Evolutionary conservation across 768 basidiomycete genomes (phyloP).

Genomic region (Lentinula lateritia): DNA sequence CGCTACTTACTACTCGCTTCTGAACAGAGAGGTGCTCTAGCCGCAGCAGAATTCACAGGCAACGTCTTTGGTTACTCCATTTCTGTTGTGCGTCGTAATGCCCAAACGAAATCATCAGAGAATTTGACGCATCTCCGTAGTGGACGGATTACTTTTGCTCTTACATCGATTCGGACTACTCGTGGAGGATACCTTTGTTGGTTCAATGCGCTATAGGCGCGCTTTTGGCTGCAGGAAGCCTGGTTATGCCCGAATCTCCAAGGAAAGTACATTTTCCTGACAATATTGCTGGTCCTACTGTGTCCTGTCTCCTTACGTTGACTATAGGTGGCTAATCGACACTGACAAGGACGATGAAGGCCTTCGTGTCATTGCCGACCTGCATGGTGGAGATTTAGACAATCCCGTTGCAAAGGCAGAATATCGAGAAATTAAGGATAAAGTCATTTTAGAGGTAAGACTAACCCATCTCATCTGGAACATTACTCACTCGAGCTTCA

Average conservation of each 20-base stretch:
- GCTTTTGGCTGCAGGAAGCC: slow-evolving; percentile 72
- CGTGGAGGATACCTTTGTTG: slow-evolving; percentile 90
- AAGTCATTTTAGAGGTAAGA: slow-evolving; percentile 62
- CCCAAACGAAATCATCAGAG: not conserved
- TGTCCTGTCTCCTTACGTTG: not conserved
- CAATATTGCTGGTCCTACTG: not conserved
- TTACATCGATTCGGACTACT: slow-evolving; percentile 75
- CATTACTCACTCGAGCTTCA: slow-evolving; percentile 20
- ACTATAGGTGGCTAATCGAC: slow-evolving; percentile 80
- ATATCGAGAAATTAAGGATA: slow-evolving; percentile 84
- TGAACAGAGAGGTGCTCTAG: slow-evolving; percentile 76
- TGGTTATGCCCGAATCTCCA: slow-evolving; percentile 88
- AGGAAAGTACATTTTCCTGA: slow-evolving; percentile 36
- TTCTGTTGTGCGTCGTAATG: slow-evolving; percentile 63
- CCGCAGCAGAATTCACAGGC: slow-evolving; percentile 93
- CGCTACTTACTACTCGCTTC: not conserved
- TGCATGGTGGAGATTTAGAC: slow-evolving; percentile 78
- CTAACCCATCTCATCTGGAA: not conserved
- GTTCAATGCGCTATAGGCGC: slow-evolving; percentile 84
- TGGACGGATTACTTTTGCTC: slow-evolving; percentile 96
- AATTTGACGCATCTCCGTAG: slow-evolving; percentile 25
- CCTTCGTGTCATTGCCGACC: slow-evolving; percentile 81
- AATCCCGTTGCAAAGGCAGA: slow-evolving; percentile 69
- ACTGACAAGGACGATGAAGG: slow-evolving; percentile 80
- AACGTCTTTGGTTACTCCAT: slow-evolving; percentile 89